Conservation (phyloP, 2,329 filamentous ascomycete genomes). For the Paecilomyces variotii region DNA sequence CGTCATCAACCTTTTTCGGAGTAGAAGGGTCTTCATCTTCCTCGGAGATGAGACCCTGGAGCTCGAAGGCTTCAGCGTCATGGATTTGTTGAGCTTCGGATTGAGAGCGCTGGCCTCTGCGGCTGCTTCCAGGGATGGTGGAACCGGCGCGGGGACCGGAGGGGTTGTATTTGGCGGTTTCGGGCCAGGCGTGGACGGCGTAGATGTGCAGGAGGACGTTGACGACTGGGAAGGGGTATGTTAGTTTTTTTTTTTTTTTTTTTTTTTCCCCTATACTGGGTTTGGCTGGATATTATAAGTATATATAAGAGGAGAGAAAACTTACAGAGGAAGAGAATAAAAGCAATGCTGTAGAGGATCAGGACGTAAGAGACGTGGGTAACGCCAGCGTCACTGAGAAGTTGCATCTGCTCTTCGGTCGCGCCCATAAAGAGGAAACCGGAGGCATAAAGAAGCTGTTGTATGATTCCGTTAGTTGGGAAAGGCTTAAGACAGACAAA, state of each 20-base stretch:
- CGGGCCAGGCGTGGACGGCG: slow-evolving; percentile 52
- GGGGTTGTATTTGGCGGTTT: slow-evolving; percentile 16
- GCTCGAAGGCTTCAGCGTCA: slow-evolving; percentile 87
- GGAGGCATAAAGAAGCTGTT: slow-evolving; percentile 75
- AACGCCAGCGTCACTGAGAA: slow-evolving; percentile 65
- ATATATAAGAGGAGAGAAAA: slow-evolving; percentile 7
- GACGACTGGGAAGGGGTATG: slow-evolving; percentile 45
- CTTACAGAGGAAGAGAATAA: slow-evolving; percentile 78
- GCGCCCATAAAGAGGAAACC: slow-evolving; percentile 97
- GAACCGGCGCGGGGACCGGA: slow-evolving; percentile 1
- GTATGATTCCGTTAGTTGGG: slow-evolving; percentile 17
- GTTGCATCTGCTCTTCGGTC: slow-evolving; percentile 87
- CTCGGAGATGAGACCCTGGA: slow-evolving; percentile 82
- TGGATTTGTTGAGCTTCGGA: slow-evolving; percentile 48
- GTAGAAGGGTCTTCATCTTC: slow-evolving; percentile 57
- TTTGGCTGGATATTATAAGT: not conserved
- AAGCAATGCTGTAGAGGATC: slow-evolving; percentile 83
- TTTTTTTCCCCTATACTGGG: slow-evolving; percentile 3
- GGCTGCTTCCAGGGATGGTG: not conserved
- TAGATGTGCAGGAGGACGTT: slow-evolving; percentile 82
- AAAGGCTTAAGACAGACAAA: slow-evolving; percentile 7
- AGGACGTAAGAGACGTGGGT: slow-evolving; percentile 89
- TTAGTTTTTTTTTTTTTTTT: not conserved
- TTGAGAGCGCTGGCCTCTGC: slow-evolving; percentile 6
- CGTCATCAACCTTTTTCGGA: slow-evolving; percentile 21